These are phyloP conservation scores for Spathaspora sp. DNA, from an alignment of 1,139 yeast genomes.

Conservation along the genomic window DNA sequence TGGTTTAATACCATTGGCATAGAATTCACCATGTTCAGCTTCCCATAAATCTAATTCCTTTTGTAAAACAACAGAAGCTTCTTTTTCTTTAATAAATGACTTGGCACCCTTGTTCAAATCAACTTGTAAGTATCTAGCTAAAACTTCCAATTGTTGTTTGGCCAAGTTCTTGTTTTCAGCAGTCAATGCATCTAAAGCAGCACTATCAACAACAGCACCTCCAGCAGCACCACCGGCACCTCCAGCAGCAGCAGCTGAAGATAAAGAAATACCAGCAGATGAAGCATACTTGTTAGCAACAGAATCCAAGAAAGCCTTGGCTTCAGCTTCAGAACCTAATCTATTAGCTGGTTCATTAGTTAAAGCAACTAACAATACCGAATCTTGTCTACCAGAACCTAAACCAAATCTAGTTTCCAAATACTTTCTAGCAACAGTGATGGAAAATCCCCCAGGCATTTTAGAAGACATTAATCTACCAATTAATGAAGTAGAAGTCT, in stretches of 20 bases:
- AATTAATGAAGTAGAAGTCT: conserved; percentile 84
- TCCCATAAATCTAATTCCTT: conserved; percentile 90
- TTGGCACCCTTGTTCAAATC: conserved; percentile 92
- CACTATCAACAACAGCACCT: conserved; percentile 90
- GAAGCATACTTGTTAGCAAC: conserved; percentile 85
- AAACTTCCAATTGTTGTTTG: conserved; percentile 90
- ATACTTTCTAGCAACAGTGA: conserved; percentile 87
- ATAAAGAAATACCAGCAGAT: conserved; percentile 71
- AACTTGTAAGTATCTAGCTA: conserved; percentile 90
- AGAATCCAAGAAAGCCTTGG: conserved; percentile 82
- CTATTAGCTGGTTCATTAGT: conserved; percentile 90
- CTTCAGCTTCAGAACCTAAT: conserved; percentile 82
- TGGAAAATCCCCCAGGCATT: conserved; percentile 99
- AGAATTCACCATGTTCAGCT: conserved; percentile 92
- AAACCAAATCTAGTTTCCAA: conserved; percentile 89
- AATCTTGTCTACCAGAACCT: conserved; percentile 91
- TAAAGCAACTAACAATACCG: conserved; percentile 77
- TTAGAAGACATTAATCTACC: conserved; percentile 92
- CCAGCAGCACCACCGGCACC: conserved; percentile 61
- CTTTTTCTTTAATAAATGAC: conserved; percentile 82
- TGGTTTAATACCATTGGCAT: conserved; percentile 89
- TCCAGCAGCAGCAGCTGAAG: conserved; percentile 59
- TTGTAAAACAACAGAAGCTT: conserved; percentile 80
- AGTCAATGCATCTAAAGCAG: conserved; percentile 91
- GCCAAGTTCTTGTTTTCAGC: conserved; percentile 89